Evolutionary conservation across 108 stramenopile species (phyloP).

Genomic region (Epipyxis sp.): DNA sequence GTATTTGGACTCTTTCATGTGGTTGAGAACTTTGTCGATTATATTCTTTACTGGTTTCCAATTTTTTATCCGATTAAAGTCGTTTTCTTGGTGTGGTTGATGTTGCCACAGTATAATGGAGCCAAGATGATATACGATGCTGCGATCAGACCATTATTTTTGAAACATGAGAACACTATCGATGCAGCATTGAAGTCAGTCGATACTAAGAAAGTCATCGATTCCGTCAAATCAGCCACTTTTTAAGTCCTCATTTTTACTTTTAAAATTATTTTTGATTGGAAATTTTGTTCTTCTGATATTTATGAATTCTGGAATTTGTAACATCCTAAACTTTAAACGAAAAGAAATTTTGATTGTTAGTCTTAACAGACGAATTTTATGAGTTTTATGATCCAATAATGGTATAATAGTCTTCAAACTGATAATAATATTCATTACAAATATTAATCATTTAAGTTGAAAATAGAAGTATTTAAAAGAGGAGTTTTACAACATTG

Average conservation of each 20-base stretch:
- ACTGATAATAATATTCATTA: no score
- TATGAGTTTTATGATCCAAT: no score
- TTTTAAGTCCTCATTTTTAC: not conserved
- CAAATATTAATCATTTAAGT: no score
- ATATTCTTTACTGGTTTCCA: not conserved
- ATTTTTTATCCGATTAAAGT: conserved; percentile 3
- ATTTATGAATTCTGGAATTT: no score
- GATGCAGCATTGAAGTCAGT: not conserved
- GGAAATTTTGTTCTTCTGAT: no score
- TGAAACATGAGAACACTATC: not conserved
- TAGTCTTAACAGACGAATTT: no score
- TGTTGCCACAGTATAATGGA: conserved; percentile 10
- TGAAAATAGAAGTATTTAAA: no score
- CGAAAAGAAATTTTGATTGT: no score
- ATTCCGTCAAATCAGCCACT: not conserved
- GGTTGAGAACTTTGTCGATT: not conserved
- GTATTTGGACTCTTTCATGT: not conserved
- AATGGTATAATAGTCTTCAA: no score
- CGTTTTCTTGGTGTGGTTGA: not conserved
- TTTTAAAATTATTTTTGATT: no score
- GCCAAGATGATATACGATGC: not conserved
- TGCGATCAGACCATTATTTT: not conserved
- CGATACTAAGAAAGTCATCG: not conserved
- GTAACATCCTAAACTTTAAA: no score
- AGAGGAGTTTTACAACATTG: no score